Evolutionary conservation across 2,329 filamentous ascomycete genomes (phyloP), one percentile per base, ranked within the genome.

Genomic region (Fusarium transvaalense): DNA sequence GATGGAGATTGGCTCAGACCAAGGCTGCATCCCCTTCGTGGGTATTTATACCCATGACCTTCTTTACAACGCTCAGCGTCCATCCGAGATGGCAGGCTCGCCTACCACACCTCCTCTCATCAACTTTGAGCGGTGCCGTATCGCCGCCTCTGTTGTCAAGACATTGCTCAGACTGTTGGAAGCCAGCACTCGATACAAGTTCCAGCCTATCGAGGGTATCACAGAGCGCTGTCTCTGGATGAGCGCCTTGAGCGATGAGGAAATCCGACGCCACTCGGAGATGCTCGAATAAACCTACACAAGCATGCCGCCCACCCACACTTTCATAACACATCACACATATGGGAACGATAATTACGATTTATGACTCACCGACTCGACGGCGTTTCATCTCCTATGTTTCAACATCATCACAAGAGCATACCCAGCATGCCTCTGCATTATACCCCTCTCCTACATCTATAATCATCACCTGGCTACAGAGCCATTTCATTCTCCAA

Each of bases 161-260:
- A 93, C 91, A 48, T 81, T 96, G 38, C 81, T 95, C 39, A 85
- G 92, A 23, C 82, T 96, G n/a, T 83, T 96, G 12, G 92, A 96
- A 78, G 90, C 91, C 2, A 94, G 92, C 76, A 88, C 89, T 23
- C 85, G 88, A 57, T 96, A 95, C 76, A 81, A 82, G 9, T 94
- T 95, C 76, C 85, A 89, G 71, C 89, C 92, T 2, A 88, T 94
- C 37, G 91, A 93, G 65, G 91, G 92, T 53, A 87, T 94, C 51
- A 90, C 92, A 6, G 92, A 93, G 78, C 86, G 91, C 67, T 96
- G 92, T 76, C 83, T 96, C n/a, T 96, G 93, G 92, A 89, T 96
- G 81, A 90, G 91, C 46, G 91, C 92, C 12, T 77, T 96, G 56
- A 87, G 81, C 56, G 92, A 95, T 69, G 88, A 89, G n/a, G 91